These are phyloP conservation scores for Taiwanofungus camphoratus DNA, from an alignment of 1,284 basidiomycete genomes.

Conservation along the genomic window DNA sequence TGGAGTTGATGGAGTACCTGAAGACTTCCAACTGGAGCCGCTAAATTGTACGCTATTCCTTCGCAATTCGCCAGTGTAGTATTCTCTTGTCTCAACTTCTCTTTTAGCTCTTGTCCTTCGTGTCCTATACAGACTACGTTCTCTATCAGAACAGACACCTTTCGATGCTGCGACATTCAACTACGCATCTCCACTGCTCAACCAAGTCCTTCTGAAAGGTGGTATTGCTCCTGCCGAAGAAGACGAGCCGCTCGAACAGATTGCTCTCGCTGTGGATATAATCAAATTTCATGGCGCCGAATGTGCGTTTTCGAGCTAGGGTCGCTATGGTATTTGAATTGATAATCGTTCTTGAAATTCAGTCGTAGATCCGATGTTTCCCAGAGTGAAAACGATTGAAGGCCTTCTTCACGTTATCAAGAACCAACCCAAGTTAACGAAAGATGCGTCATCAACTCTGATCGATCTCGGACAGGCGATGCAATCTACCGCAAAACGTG, in stretches of 20 bases:
- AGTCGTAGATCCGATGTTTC: conserved; percentile 71
- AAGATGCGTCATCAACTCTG: conserved; percentile 82
- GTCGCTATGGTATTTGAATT: background rate
- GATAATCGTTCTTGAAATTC: conserved; percentile 6
- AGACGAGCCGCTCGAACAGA: conserved; percentile 84
- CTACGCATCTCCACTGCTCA: conserved; percentile 77
- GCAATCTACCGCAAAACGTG: conserved; percentile 52
- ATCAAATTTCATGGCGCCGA: conserved; percentile 83
- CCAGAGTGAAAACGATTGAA: conserved; percentile 65
- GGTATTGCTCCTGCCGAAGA: conserved; percentile 59
- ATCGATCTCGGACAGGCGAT: conserved; percentile 84
- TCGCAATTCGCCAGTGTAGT: background rate
- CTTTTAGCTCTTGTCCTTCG: conserved; percentile 70
- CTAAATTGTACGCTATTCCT: conserved; percentile 45
- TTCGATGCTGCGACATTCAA: conserved; percentile 86
- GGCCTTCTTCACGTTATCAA: conserved; percentile 75
- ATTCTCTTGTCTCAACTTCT: conserved; percentile 1
- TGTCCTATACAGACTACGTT: conserved; percentile 83
- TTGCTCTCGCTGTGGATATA: conserved; percentile 80
- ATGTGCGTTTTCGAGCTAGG: conserved; percentile 56
- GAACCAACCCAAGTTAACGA: conserved; percentile 77
- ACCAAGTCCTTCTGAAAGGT: conserved; percentile 62
- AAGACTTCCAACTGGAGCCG: conserved; percentile 68
- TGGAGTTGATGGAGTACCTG: conserved; percentile 62
- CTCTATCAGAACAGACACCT: conserved; percentile 75